Conservation (phyloP, 148 eudicot species). For the Beta vulgaris region DNA sequence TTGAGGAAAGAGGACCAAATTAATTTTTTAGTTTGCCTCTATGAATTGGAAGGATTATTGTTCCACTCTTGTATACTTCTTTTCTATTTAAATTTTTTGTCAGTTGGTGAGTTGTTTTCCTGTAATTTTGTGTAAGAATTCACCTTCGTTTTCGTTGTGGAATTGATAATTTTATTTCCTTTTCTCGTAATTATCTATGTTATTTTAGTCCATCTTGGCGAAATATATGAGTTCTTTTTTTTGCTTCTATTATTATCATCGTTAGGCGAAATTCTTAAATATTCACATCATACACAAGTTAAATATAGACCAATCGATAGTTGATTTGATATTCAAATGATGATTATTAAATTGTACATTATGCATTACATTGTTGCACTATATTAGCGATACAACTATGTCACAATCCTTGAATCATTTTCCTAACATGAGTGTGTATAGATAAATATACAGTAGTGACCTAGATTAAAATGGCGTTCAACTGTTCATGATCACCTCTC, state of each 20-base stretch:
- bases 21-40: neutral
- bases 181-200: neutral
- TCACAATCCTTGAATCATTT: too few species aligned
- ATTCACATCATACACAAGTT: neutral
- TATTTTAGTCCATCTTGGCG: neutral
- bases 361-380: too few species aligned
- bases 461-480: too few species aligned
- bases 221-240: neutral
- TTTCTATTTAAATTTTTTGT: slow-evolving; percentile 11
- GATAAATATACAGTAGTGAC: too few species aligned
- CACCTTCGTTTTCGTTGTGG: slow-evolving; percentile 8
- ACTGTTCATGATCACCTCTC: too few species aligned
- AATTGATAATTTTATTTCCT: neutral
- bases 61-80: slow-evolving; percentile 18
- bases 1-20: neutral
- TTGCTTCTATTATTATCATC: neutral
- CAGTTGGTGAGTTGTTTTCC: slow-evolving; percentile 28
- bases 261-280: neutral
- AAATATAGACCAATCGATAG: too few species aligned
- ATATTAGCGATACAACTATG: too few species aligned
- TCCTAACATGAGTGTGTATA: too few species aligned
- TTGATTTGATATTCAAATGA: too few species aligned
- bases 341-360: too few species aligned
- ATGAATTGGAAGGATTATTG: slow-evolving; percentile 8
- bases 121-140: slow-evolving; percentile 33